Base-by-base conservation (phyloP, 2,329 filamentous ascomycete species). In the Sclerotinia subarctica region DNA sequence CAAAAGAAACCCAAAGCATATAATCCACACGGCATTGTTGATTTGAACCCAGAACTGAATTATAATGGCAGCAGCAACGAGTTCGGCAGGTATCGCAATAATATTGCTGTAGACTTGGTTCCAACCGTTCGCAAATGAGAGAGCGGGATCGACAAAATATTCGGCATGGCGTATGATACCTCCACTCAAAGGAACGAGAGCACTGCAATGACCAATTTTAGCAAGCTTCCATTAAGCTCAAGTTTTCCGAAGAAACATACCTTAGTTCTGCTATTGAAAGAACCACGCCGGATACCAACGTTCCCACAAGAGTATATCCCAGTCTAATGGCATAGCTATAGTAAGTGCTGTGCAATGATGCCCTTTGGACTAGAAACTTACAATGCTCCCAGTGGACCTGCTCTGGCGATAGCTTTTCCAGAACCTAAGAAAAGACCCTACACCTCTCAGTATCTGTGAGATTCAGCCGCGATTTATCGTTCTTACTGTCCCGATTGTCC, bases 21-120 rank as follows among this genome's bases (percentile, higher is more conserved):
- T 75, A 38, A 81, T 79, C 78, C 78, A 81, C 15, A 80, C 70
- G 0, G 72, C 79, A 1, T 82, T 80, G 72, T 81, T 82, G 70
- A 88, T 79, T 70, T 88, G 84, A 4, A 85, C 85, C 88, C 88
- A 90, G 73, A 84, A 89, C 72, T 86, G 79, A 68, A 90, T 86
- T 24, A 90, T 78, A 2, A 89, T 84, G 53, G 85, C 84, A 19
- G 86, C 85, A 13, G 88, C 88, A 0, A 85, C 84, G 69, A 90
- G 88, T 76, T 90, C 88, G 66, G 85, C 57, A 7, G 76, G 76
- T 5, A 77, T 73, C 38, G 72, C 72, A 24, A 76, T 69, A 24
- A 73, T 75, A n/a, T 73, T 74, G 29, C 72, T 72, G 59, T 78
- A 78, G 10, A 75, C 74, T n/a, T 77, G 76, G 7, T 76, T 76